phyloP scores from a whole-genome alignment of 2,329 filamentous ascomycete species.

The Aspergillus hiratsukae region DNA sequence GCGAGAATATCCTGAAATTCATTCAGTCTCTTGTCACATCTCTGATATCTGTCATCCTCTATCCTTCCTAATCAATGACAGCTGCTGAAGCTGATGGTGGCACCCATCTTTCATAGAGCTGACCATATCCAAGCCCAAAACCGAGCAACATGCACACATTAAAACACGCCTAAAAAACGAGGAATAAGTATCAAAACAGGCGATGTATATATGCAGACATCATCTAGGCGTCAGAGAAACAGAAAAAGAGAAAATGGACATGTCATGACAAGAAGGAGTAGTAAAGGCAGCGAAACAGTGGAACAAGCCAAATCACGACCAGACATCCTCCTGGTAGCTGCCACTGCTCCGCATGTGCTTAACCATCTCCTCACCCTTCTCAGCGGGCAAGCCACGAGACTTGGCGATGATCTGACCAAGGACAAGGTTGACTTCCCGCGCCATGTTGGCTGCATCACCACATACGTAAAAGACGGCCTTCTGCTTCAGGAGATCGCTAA shows the following conservation, averaged over 20 bases:
- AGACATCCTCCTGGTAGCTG: constrained; percentile 85
- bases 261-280: constrained; percentile 14
- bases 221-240: constrained; percentile 22
- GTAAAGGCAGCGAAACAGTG: constrained; percentile 7
- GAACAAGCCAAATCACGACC: constrained; percentile 47
- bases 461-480: constrained; percentile 97
- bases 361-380: constrained; percentile 91
- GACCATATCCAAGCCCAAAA: background rate
- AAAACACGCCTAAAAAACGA: constrained; percentile 16
- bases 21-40: background rate
- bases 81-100: background rate
- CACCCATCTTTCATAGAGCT: background rate
- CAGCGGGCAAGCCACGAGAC: constrained; percentile 73
- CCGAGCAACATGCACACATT: constrained; percentile 16
- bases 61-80: background rate
- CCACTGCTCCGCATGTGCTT: constrained; percentile 94
- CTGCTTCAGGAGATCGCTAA: constrained; percentile 80
- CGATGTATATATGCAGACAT: constrained; percentile 24
- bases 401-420: constrained; percentile 81
- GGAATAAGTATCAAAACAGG: constrained; percentile 13
- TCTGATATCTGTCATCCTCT: background rate
- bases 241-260: constrained; percentile 14
- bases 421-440: constrained; percentile 84
- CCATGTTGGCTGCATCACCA: constrained; percentile 96
- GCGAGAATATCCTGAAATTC: background rate